These are phyloP conservation scores for Martiniozyma asiatica DNA, from an alignment of 1,139 yeast species.

Conservation along the genomic window DNA sequence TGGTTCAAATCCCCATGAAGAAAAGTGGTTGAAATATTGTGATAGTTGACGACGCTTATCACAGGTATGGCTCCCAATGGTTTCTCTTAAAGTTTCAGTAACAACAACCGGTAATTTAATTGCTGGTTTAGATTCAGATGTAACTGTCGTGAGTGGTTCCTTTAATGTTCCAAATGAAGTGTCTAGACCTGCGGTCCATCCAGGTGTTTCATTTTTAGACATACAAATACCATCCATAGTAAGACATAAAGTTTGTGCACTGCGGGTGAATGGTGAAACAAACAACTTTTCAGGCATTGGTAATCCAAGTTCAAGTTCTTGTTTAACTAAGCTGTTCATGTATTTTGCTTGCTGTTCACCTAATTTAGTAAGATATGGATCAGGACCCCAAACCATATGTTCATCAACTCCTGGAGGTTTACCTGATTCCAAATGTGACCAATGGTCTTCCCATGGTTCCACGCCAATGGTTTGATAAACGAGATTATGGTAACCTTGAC, in stretches of 20 bases:
- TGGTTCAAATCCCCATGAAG: slow-evolving; percentile 26
- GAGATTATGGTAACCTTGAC: slow-evolving; percentile 65
- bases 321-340: slow-evolving; percentile 22
- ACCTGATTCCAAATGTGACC: slow-evolving; percentile 39
- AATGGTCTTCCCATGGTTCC: slow-evolving; percentile 45
- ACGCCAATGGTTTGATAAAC: slow-evolving; percentile 48
- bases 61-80: slow-evolving; percentile 56
- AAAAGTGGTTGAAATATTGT: slow-evolving; percentile 28
- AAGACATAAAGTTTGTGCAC: slow-evolving; percentile 41
- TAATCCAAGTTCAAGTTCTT: slow-evolving; percentile 24
- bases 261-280: slow-evolving; percentile 55
- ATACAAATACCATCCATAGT: slow-evolving; percentile 44
- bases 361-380: slow-evolving; percentile 46
- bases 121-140: no score
- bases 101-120: slow-evolving; percentile 29
- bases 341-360: slow-evolving; percentile 32
- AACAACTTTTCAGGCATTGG: slow-evolving; percentile 45
- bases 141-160: no score
- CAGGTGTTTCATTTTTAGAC: slow-evolving; percentile 12
- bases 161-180: slow-evolving; percentile 5
- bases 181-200: slow-evolving; percentile 7
- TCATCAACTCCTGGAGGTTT: slow-evolving; percentile 35
- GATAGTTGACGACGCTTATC: slow-evolving; percentile 41
- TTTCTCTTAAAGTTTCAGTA: slow-evolving; percentile 51
- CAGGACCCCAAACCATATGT: slow-evolving; percentile 50